phyloP scores from a whole-genome alignment of 345 rosid species.

The Eucalyptus rudis region DNA sequence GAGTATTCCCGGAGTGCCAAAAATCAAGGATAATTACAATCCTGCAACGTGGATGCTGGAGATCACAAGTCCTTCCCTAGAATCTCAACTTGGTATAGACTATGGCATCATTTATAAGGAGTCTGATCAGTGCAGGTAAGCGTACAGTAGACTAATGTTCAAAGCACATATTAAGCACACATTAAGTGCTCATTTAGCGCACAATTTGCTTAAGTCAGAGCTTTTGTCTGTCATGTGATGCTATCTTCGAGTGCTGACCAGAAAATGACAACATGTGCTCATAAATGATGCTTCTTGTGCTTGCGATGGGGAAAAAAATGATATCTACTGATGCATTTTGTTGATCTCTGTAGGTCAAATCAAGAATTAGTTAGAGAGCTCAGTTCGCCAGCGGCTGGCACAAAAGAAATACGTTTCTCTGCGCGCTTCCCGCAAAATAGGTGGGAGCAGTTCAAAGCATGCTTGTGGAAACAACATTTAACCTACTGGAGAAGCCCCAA shows the following conservation, averaged over 20 bases:
- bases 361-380: slow-evolving; percentile 1
- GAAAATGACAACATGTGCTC: not conserved
- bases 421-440: not conserved
- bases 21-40: slow-evolving; percentile 24
- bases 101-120: slow-evolving; percentile 10
- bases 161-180: not conserved
- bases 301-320: not conserved
- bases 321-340: not conserved
- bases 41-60: slow-evolving; percentile 56
- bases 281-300: not conserved
- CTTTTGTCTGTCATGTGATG: not conserved
- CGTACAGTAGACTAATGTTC: too few relatives aligned
- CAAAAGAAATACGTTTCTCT: slow-evolving; percentile 9
- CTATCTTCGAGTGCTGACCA: not conserved
- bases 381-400: slow-evolving; percentile 1
- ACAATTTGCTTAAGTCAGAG: not conserved
- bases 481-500: slow-evolving; percentile 28
- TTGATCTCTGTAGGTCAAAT: slow-evolving; percentile 3
- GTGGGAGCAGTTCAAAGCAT: slow-evolving; percentile 24
- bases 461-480: slow-evolving; percentile 26
- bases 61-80: slow-evolving; percentile 11
- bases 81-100: slow-evolving; percentile 12
- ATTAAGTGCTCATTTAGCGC: not conserved
- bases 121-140: slow-evolving; percentile 2
- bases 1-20: slow-evolving; percentile 19